phyloP scores from a whole-genome alignment of 192 early-diverging fungal species.

The Linnemannia schmuckeri region DNA sequence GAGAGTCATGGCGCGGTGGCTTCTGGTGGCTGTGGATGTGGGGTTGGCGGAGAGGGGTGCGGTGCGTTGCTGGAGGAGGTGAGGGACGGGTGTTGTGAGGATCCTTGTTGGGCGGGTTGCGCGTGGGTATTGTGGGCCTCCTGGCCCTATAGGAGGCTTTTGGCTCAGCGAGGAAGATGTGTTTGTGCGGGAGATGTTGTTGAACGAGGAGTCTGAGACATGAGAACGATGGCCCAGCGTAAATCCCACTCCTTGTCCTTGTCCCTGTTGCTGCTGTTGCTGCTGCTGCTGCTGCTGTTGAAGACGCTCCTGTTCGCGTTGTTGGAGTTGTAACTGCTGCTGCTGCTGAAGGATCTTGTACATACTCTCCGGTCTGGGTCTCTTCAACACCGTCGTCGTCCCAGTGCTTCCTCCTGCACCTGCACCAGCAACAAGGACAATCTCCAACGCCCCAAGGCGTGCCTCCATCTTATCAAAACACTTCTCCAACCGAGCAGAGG shows the following conservation, averaged over 20 bases:
- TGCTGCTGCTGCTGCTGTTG: conserved; percentile 5
- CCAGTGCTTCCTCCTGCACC: background rate
- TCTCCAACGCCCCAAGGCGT: conserved; percentile 34
- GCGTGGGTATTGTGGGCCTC: background rate
- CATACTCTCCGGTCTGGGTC: conserved; percentile 31
- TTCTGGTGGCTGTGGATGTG: background rate
- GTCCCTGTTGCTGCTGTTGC: background rate
- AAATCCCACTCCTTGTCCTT: background rate
- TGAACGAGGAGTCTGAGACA: background rate
- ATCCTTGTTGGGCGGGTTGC: background rate
- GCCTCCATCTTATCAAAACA: conserved; percentile 50
- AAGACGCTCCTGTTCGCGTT: too few species aligned
- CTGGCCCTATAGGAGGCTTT: background rate
- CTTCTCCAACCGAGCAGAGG: conserved; percentile 8
- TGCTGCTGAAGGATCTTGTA: conserved; percentile 25
- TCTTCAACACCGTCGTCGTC: background rate
- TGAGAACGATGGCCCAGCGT: background rate
- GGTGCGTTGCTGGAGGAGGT: conserved; percentile 1
- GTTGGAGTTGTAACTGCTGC: background rate
- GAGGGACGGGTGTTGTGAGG: background rate
- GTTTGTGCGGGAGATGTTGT: conserved; percentile 5
- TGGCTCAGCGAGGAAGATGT: background rate
- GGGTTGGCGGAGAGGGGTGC: background rate
- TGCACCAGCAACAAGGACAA: background rate
- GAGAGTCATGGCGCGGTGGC: background rate